Evolutionary conservation across 257 asterid genomes (phyloP).

Genomic region (Nicotiana attenuata): DNA sequence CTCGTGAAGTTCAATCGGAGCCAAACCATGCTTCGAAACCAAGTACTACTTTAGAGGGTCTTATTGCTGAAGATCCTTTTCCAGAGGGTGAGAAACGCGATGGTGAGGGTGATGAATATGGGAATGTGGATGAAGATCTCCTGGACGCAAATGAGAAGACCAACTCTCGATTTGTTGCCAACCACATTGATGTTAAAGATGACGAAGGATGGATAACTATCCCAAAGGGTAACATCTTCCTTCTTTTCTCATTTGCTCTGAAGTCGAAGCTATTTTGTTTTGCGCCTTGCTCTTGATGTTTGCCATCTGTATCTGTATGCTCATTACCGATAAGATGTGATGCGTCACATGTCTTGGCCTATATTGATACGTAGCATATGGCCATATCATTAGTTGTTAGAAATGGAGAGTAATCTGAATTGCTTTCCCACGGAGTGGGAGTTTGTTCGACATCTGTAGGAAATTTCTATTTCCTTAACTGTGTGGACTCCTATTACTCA

Average conservation of each 20-base stretch:
- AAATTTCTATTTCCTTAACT: background rate
- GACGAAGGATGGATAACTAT: constrained; percentile 70
- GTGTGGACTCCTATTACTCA: background rate
- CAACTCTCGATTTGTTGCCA: constrained; percentile 35
- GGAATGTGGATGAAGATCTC: constrained; percentile 38
- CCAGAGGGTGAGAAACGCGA: constrained; percentile 29
- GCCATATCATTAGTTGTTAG: background rate
- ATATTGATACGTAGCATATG: background rate
- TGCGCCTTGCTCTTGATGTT: background rate
- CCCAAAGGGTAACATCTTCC: constrained; percentile 54
- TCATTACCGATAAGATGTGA: background rate
- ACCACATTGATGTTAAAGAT: constrained; percentile 71
- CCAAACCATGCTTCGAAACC: constrained; percentile 33
- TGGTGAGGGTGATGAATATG: constrained; percentile 38
- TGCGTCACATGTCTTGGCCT: background rate
- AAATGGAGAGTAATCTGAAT: background rate
- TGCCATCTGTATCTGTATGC: background rate
- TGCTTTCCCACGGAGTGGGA: background rate
- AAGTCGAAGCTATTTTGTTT: background rate
- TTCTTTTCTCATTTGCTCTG: constrained; percentile 16
- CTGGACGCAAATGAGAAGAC: constrained; percentile 33
- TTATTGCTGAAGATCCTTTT: constrained; percentile 53
- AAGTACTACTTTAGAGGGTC: constrained; percentile 53
- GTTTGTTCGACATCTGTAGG: background rate
- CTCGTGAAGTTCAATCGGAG: constrained; percentile 43